Evolutionary conservation across 148 eudicot species (phyloP).

Genomic region (Persicaria tinctoria): DNA sequence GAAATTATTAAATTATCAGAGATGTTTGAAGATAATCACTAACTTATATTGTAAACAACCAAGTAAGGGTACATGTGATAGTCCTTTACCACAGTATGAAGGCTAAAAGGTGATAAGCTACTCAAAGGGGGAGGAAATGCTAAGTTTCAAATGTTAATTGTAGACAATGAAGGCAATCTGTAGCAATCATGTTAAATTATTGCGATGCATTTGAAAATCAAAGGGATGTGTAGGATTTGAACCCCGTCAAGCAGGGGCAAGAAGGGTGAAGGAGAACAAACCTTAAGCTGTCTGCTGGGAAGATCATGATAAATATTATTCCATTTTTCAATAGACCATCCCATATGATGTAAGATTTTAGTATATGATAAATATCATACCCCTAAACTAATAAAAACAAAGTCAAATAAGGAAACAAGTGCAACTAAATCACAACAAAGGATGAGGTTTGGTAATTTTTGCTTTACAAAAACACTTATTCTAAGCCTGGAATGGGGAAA

Average conservation of each 20-base stretch:
- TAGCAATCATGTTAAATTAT: not conserved
- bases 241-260: not conserved
- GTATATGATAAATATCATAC: too few species aligned
- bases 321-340: conserved; percentile 87
- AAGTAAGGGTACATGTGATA: not conserved
- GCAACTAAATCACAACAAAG: too few species aligned
- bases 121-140: not conserved
- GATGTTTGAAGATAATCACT: not conserved
- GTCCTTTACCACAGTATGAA: not conserved
- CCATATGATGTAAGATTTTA: conserved; percentile 50
- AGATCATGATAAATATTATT: conserved; percentile 73
- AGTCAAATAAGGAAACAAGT: too few species aligned
- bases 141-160: not conserved
- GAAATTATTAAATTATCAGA: not conserved
- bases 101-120: not conserved
- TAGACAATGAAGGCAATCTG: not conserved
- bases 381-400: too few species aligned
- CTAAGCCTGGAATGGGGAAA: too few species aligned
- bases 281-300: conserved; percentile 97
- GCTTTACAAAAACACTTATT: too few species aligned
- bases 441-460: too few species aligned
- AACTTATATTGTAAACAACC: not conserved
- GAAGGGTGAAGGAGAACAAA: conserved; percentile 14
- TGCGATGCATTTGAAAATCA: not conserved
- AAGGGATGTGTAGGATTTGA: not conserved